phyloP scores from a whole-genome alignment of 441 rosid species.

The Cnidoscolus chayamansa region DNA sequence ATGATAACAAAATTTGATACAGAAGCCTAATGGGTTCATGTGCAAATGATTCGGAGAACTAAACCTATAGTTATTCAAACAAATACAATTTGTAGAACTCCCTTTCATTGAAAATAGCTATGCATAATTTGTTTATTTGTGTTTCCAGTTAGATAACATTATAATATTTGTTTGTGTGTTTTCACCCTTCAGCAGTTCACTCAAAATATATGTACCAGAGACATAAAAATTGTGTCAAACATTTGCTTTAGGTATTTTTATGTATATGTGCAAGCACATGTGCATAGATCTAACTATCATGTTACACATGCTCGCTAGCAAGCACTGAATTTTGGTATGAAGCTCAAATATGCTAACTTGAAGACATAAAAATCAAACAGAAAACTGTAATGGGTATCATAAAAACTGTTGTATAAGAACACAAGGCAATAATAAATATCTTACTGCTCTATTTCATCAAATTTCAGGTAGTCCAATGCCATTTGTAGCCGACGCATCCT shows the following conservation, averaged over 20 bases:
- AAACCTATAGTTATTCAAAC: not conserved
- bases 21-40: not conserved
- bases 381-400: not conserved
- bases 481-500: conserved; percentile 76
- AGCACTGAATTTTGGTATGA: not conserved
- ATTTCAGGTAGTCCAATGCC: conserved; percentile 79
- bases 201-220: not conserved
- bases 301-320: not conserved
- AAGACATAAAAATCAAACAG: not conserved
- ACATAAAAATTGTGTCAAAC: not conserved
- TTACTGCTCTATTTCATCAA: conserved; percentile 85
- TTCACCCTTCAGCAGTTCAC: not conserved
- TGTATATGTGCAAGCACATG: not conserved
- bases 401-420: too few relatives aligned
- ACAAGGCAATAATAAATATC: conserved; percentile 22
- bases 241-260: not conserved
- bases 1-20: not conserved
- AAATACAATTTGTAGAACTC: not conserved
- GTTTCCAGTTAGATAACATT: not conserved
- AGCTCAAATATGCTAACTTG: not conserved
- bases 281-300: not conserved
- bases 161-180: not conserved
- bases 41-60: not conserved
- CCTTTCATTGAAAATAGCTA: not conserved
- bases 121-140: not conserved